Percentiles rank a stretch among this genome's conserved stretches.
Evolutionary conservation across 2,329 filamentous ascomycete species (phyloP).

Genomic region (Arthroderma sp.): DNA sequence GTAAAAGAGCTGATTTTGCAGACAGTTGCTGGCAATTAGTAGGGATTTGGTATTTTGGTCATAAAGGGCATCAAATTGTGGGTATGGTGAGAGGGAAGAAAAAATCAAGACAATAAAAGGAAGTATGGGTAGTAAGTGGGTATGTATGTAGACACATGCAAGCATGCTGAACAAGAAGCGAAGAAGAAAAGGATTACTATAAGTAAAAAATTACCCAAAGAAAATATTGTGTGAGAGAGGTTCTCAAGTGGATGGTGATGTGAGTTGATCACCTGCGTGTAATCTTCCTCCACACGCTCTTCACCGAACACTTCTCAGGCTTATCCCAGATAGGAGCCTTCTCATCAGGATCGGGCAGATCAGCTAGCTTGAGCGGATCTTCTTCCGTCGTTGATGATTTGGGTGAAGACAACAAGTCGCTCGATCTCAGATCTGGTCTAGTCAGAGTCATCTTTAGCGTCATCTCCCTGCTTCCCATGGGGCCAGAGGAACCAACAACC

Average conservation of each 20-base stretch:
- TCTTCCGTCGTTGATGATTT: slow-evolving; percentile 37
- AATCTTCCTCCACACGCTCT: slow-evolving; percentile 35
- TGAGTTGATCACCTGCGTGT: slow-evolving; percentile 18
- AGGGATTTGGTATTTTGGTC: not conserved
- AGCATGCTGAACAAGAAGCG: not conserved
- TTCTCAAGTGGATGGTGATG: not conserved
- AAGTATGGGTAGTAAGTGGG: not conserved
- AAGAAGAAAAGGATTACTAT: not conserved
- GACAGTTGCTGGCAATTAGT: not conserved
- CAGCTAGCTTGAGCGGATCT: slow-evolving; percentile 45
- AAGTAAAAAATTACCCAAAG: not conserved
- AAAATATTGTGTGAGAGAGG: not conserved
- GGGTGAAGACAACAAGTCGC: slow-evolving; percentile 14
- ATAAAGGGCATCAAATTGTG: not conserved
- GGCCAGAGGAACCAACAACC: slow-evolving; percentile 27
- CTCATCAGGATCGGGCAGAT: slow-evolving; percentile 37
- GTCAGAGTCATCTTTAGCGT: slow-evolving; percentile 93
- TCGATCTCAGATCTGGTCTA: slow-evolving; percentile 61
- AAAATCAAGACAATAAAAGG: slow-evolving; percentile 2
- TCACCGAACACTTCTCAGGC: slow-evolving; percentile 31
- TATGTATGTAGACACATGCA: not conserved
- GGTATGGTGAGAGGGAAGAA: not conserved
- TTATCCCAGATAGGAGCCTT: slow-evolving; percentile 34
- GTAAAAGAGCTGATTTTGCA: not conserved
- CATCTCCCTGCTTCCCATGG: slow-evolving; percentile 66